Evolutionary conservation across 441 rosid species (phyloP), one percentile per base, ranked within the genome.

Genomic region (Breynia disticha): DNA sequence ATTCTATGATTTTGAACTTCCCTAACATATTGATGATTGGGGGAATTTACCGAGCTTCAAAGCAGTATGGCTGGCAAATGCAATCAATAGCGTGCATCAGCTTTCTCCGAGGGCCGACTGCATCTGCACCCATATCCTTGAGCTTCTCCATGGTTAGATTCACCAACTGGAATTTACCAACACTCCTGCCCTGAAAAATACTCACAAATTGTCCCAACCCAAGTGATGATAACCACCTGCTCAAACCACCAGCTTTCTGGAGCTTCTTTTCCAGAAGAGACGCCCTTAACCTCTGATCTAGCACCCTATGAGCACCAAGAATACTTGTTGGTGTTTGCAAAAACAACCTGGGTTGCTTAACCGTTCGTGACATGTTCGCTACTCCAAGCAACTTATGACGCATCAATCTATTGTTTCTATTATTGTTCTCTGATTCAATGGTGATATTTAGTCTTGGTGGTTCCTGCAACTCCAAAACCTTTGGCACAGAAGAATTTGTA

Each of bases 51-150:
- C 37, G 53, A 42, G 70, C 57, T 54, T 64, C 69, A 12, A 73
- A 73, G 58, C 79, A 73, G 60, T 71, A 76, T 1, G 91, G 89
- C 59, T 84, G 84, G 54, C 94, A 86, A 32, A 86, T 80, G 17
- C 95, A 88, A 46, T 78, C 78, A 12, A 88, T 86, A 1, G 95
- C 95, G 52, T 91, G 98, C 74, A 91, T 82, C 68, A 91, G 69
- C 72, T 91, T 91, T 70, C 98, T 80, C 65, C 98, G 79, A 0
- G 97, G 96, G 5, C 97, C 98, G n/a, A 91, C 94, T 1, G 93
- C 94, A 61, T 76, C 67, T 16, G 87, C 91, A 57, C 97, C 98
- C 98, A 91, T 91, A 43, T 88, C 86, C 68, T 88, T 91, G 12
- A 91, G 91, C 79, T 91, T 88, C 76, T 84, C 72, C 98, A 88